Evolutionary conservation across 257 asterid species (phyloP).

Genomic region (Linaria vulgaris): DNA sequence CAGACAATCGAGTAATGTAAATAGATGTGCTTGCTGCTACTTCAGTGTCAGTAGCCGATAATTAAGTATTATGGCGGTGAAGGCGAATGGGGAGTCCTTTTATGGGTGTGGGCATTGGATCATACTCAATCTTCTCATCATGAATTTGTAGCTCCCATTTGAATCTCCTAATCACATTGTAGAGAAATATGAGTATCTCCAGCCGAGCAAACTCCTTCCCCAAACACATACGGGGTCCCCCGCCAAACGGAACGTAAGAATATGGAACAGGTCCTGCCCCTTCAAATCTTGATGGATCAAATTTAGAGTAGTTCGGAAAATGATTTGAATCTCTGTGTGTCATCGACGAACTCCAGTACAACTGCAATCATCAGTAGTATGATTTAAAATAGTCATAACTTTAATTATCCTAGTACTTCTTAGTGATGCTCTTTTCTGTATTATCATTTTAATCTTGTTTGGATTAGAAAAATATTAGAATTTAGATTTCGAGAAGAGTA

Average conservation of each 20-base stretch:
- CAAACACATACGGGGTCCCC: constrained; percentile 76
- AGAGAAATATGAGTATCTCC: constrained; percentile 54
- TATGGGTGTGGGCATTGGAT: constrained; percentile 57
- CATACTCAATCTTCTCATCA: constrained; percentile 45
- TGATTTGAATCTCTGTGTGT: constrained; percentile 48
- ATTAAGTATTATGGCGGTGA: constrained; percentile 28
- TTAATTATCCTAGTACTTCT: no score
- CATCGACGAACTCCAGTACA: constrained; percentile 54
- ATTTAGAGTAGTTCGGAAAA: constrained; percentile 27
- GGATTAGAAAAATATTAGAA: no score
- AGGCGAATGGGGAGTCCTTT: constrained; percentile 52
- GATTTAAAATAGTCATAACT: not conserved
- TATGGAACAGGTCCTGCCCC: constrained; percentile 60
- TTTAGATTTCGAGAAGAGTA: constrained; percentile 13
- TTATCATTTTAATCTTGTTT: not conserved
- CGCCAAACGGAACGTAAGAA: constrained; percentile 68
- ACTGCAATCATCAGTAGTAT: constrained; percentile 28
- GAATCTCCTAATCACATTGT: constrained; percentile 39
- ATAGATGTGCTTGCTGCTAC: no score
- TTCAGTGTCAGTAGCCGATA: no score
- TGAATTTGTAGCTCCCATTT: constrained; percentile 46
- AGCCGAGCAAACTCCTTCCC: constrained; percentile 66
- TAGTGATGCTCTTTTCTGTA: not conserved
- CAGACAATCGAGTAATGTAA: no score
- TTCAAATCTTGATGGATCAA: constrained; percentile 68